Conservation (phyloP, 805 yeast genomes). For the Cyberlindnera xylosilytica region DNA sequence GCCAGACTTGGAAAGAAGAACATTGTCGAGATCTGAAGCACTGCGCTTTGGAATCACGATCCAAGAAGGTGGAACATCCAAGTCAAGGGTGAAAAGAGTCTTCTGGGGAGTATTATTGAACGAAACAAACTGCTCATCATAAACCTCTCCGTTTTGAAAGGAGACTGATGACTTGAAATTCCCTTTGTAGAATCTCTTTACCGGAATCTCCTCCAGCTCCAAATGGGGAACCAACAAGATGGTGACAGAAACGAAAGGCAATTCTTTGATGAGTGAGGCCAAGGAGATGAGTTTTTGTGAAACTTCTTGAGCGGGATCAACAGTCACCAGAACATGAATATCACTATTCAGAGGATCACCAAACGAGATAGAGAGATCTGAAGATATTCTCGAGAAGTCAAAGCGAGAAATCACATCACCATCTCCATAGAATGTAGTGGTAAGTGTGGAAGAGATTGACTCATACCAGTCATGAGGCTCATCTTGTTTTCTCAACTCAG, state of each 20-base stretch:
- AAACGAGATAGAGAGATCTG: conserved; percentile 22
- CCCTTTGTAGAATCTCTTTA: conserved; percentile 59
- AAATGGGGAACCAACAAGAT: conserved; percentile 58
- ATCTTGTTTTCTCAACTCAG: conserved; percentile 13
- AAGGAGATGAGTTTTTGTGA: conserved; percentile 63
- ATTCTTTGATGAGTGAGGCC: conserved; percentile 36
- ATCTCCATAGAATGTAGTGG: conserved; percentile 41
- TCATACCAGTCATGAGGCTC: conserved; percentile 45
- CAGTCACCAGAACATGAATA: conserved; percentile 54
- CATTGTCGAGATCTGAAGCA: conserved; percentile 60
- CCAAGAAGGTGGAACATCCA: conserved; percentile 70
- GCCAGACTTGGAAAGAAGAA: conserved; percentile 38
- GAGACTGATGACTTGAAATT: conserved; percentile 34
- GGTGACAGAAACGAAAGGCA: conserved; percentile 50
- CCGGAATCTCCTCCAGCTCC: conserved; percentile 38
- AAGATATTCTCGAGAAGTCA: conserved; percentile 37
- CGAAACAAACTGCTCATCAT: conserved; percentile 27
- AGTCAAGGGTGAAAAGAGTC: conserved; percentile 48
- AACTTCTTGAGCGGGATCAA: conserved; percentile 71
- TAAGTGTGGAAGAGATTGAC: conserved; percentile 38
- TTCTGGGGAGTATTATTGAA: conserved; percentile 51
- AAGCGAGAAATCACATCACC: conserved; percentile 41
- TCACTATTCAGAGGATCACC: conserved; percentile 30
- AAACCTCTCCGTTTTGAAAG: conserved; percentile 29
- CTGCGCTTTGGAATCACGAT: conserved; percentile 51